Percentiles rank a stretch among this genome's conserved stretches.
Evolutionary conservation across 768 basidiomycete species (phyloP).

Genomic region (Termitomyces sp.): DNA sequence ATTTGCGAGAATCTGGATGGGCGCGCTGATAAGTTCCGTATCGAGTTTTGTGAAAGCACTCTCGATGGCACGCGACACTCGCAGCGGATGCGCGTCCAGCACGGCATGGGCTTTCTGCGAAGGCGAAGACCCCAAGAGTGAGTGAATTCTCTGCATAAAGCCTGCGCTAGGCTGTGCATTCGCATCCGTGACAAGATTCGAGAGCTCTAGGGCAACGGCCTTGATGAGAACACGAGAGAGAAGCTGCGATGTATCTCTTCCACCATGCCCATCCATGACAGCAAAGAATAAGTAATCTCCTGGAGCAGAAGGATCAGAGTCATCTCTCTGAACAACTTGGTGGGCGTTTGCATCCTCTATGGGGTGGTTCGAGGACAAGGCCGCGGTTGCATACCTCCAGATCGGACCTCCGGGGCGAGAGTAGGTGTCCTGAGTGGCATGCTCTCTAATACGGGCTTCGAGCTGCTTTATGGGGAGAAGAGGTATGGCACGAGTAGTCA

Average conservation of each 20-base stretch:
- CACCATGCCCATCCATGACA: constrained; percentile 90
- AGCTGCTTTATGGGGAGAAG: constrained; percentile 53
- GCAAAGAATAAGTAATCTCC: constrained; percentile 83
- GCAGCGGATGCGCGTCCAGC: constrained; percentile 40
- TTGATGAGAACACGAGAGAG: constrained; percentile 84
- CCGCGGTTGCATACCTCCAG: constrained; percentile 80
- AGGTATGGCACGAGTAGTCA: constrained; percentile 49
- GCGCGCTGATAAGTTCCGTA: constrained; percentile 74
- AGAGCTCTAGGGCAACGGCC: constrained; percentile 75
- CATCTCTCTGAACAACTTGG: constrained; percentile 63
- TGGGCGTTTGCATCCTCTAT: constrained; percentile 86
- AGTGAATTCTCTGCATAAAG: constrained; percentile 34
- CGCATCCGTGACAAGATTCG: constrained; percentile 42
- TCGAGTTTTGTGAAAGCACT: constrained; percentile 83
- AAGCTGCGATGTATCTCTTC: constrained; percentile 77
- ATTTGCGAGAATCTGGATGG: constrained; percentile 65
- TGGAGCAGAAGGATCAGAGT: constrained; percentile 50
- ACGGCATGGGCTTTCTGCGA: constrained; percentile 18
- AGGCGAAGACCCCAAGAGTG: constrained; percentile 32
- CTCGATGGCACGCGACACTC: constrained; percentile 65
- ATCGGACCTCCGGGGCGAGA: constrained; percentile 49
- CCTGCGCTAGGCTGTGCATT: constrained; percentile 24
- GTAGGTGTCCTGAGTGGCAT: constrained; percentile 43
- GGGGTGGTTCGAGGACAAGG: constrained; percentile 81
- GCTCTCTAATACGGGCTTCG: constrained; percentile 55